Evolutionary conservation across 129 eudicot genomes (phyloP).

Genomic region (Glebionis coronaria): DNA sequence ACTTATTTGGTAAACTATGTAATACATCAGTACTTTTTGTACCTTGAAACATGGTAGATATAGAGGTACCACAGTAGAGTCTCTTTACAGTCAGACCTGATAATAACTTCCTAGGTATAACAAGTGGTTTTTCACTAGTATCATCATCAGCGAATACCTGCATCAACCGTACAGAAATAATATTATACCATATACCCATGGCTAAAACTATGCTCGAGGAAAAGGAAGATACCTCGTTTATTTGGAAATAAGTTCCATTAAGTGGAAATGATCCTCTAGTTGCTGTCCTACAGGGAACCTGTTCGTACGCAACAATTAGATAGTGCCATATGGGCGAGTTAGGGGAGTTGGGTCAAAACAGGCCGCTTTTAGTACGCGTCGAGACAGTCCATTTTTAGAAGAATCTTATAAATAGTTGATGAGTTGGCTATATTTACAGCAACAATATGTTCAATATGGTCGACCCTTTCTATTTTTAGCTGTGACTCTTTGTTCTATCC

Average conservation of each 20-base stretch:
- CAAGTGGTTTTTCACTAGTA: conserved; percentile 21
- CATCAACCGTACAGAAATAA: not conserved
- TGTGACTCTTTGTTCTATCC: too few species aligned
- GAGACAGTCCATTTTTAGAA: too few species aligned
- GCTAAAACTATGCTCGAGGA: not conserved
- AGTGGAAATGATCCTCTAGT: conserved; percentile 43
- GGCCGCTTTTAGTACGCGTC: too few species aligned
- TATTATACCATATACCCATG: not conserved
- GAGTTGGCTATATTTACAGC: too few species aligned
- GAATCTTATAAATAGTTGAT: too few species aligned
- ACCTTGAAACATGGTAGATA: conserved; percentile 29
- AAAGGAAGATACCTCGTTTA: conserved; percentile 38
- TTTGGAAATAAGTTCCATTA: conserved; percentile 46
- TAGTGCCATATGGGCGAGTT: too few species aligned
- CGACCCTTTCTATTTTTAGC: too few species aligned
- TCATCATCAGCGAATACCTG: conserved; percentile 34
- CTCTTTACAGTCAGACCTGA: conserved; percentile 12
- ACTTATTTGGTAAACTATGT: not conserved
- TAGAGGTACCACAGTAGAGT: conserved; percentile 28
- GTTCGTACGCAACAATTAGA: not conserved
- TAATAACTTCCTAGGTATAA: conserved; percentile 19
- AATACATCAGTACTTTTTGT: not conserved
- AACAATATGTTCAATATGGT: too few species aligned
- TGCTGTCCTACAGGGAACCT: conserved; percentile 52
- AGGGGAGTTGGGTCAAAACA: too few species aligned